Evolutionary conservation across 225 moss, liverwort and hornwort species (phyloP).

Genomic region (Pseudisothecium myosuroides): DNA sequence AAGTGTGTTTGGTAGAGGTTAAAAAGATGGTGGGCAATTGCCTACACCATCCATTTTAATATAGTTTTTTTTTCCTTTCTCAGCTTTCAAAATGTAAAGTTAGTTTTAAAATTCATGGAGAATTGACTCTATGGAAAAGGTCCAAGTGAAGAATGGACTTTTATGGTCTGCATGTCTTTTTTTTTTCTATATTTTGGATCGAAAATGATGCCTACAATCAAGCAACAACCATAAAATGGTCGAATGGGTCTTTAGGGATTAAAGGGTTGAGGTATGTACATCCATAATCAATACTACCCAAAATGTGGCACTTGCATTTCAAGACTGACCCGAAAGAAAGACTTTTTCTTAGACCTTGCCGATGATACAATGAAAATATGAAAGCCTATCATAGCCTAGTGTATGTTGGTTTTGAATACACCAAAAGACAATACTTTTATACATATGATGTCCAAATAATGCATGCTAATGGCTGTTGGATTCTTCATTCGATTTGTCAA

Average conservation of each 20-base stretch:
- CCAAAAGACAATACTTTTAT: not conserved
- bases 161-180: too few species aligned
- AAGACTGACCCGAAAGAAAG: not conserved
- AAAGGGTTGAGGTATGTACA: rapidly evolving
- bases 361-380: not conserved
- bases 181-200: too few species aligned
- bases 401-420: not conserved
- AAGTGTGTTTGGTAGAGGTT: too few species aligned
- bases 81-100: too few species aligned
- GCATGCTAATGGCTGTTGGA: rapidly evolving
- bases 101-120: too few species aligned
- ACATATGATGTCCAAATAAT: not conserved
- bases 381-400: not conserved
- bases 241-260: not conserved
- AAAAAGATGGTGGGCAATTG: too few species aligned
- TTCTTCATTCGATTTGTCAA: not conserved
- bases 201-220: too few species aligned
- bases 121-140: too few species aligned
- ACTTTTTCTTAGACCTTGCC: not conserved
- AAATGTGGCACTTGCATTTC: rapidly evolving
- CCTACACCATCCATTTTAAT: too few species aligned
- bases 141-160: too few species aligned
- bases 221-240: too few species aligned
- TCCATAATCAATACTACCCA: rapidly evolving
- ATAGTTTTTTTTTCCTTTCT: not conserved